Evolutionary conservation across 345 rosid genomes (phyloP).

Genomic region (Eucalyptus sideroxylon): DNA sequence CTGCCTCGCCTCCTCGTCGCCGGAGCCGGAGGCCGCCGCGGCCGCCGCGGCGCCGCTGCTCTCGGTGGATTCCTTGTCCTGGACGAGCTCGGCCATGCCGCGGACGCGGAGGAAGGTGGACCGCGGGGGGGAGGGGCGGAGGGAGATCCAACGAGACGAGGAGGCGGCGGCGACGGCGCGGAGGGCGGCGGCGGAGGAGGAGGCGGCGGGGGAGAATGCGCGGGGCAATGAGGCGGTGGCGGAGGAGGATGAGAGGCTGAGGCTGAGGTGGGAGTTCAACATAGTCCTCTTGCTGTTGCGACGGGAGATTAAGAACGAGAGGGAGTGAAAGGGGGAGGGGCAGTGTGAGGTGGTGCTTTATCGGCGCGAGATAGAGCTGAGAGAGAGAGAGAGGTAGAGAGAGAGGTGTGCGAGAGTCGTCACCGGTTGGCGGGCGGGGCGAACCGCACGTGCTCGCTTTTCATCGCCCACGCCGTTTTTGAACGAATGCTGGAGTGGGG

Average conservation of each 20-base stretch:
- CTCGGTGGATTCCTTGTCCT: slow-evolving; percentile 34
- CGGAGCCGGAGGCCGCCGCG: slow-evolving; percentile 1
- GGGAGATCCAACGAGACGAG: not conserved
- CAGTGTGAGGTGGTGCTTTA: not conserved
- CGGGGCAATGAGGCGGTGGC: slow-evolving; percentile 17
- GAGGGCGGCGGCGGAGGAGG: slow-evolving; percentile 12
- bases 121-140: slow-evolving; percentile 11
- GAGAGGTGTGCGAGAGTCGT: not conserved
- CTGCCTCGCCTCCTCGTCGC: slow-evolving; percentile 2
- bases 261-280: not conserved
- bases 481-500: no score
- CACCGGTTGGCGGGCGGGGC: not conserved
- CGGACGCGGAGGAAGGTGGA: slow-evolving; percentile 15
- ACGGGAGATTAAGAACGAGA: not conserved
- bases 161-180: slow-evolving; percentile 12
- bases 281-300: not conserved
- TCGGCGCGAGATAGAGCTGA: not conserved
- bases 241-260: slow-evolving; percentile 7
- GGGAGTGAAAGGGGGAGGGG: not conserved
- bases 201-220: not conserved
- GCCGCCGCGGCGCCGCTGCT: slow-evolving; percentile 2
- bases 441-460: not conserved
- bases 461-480: not conserved
- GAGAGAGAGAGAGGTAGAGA: not conserved
- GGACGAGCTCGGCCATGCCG: slow-evolving; percentile 61